phyloP scores from a whole-genome alignment of 257 asterid genomes.

The Solanum sejunctum region DNA sequence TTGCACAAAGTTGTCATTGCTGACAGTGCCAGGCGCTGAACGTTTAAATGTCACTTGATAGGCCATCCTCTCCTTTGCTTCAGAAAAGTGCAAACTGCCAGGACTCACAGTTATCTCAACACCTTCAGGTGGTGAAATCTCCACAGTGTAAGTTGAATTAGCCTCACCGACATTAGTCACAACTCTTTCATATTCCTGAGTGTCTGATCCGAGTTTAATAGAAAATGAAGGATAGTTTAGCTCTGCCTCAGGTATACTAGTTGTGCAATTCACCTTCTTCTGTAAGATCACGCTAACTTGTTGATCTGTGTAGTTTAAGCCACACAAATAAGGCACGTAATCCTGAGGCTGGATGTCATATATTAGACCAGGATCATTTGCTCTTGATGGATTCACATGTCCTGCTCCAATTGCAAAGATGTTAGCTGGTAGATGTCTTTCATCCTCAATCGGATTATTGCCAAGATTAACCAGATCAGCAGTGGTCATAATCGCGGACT shows the following conservation, averaged over 20 bases:
- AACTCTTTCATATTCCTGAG: background rate
- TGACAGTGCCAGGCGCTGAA: background rate
- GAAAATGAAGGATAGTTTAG: constrained; percentile 14
- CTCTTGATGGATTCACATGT: constrained; percentile 4
- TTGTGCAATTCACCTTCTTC: background rate
- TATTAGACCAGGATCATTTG: constrained; percentile 11
- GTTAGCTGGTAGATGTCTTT: background rate
- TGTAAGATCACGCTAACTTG: background rate
- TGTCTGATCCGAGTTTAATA: background rate
- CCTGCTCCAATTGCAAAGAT: constrained; percentile 9
- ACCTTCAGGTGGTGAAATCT: background rate
- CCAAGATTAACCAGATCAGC: constrained; percentile 5
- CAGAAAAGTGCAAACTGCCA: background rate
- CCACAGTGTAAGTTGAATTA: background rate
- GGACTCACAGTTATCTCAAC: constrained; percentile 1
- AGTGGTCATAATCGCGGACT: constrained; percentile 16
- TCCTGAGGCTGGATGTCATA: constrained; percentile 5
- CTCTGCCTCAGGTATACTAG: background rate
- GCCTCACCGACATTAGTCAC: constrained; percentile 12
- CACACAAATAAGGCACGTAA: constrained; percentile 10
- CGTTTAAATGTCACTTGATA: background rate
- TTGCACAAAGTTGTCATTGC: background rate
- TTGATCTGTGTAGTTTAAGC: constrained; percentile 1
- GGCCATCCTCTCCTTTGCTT: background rate
- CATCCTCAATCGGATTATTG: background rate